A percentile compares a stretch with the other conserved stretches of the same genome.
phyloP scores from a whole-genome alignment of 345 rosid species.

The Zanthoxylum bungeanum region DNA sequence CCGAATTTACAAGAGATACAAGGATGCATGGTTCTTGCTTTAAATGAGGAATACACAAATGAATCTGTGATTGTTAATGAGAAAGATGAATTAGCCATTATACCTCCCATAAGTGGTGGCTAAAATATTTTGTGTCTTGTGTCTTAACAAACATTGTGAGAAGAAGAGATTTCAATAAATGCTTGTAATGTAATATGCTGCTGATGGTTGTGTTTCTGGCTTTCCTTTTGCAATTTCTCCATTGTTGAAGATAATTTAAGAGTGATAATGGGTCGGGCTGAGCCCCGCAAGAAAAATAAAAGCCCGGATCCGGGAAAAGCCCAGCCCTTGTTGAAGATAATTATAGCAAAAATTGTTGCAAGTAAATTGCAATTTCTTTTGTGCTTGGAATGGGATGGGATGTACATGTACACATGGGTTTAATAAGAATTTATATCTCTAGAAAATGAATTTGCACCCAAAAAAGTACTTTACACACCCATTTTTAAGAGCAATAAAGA shows the following conservation, averaged over 20 bases:
- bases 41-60: conserved; percentile 69
- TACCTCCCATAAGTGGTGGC: conserved; percentile 99
- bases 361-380: no score
- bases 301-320: no score
- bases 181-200: not conserved
- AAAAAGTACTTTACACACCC: no score
- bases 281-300: no score
- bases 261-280: no score
- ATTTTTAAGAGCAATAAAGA: no score
- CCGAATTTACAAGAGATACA: conserved; percentile 71
- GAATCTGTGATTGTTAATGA: conserved; percentile 57
- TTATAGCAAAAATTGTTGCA: no score
- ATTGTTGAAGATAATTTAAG: not conserved
- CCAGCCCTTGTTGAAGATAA: no score
- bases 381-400: no score
- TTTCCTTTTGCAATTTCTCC: not conserved
- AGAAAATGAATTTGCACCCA: no score
- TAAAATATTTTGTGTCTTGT: conserved; percentile 20
- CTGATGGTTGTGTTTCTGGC: not conserved
- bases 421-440: no score
- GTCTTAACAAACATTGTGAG: not conserved
- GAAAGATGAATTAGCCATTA: conserved; percentile 85
- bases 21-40: conserved; percentile 68
- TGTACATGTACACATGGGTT: no score
- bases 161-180: not conserved